phyloP scores from a whole-genome alignment of 2,329 filamentous ascomycete genomes.

The Basipetospora chlamydospora region DNA sequence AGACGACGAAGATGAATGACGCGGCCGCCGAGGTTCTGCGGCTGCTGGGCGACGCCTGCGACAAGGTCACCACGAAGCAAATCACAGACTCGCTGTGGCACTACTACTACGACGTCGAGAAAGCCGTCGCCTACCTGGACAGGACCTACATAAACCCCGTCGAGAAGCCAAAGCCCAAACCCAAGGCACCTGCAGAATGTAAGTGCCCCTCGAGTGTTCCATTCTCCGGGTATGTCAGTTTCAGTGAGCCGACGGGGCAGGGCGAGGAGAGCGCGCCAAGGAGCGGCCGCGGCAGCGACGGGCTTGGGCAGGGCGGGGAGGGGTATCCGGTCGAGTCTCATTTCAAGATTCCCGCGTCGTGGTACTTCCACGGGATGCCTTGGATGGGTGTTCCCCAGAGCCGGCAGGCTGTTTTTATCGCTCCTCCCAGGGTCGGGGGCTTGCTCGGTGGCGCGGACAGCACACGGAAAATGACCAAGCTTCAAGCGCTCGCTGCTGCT shows the following conservation, averaged over 20 bases:
- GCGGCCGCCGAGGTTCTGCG: conserved; percentile 53
- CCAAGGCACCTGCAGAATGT: conserved; percentile 29
- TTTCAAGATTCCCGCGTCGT: conserved; percentile 2
- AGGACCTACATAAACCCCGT: conserved; percentile 41
- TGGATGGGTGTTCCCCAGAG: conserved; percentile 63
- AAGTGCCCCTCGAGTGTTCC: conserved; percentile 14
- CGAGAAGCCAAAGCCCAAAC: conserved; percentile 21
- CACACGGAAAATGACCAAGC: conserved; percentile 66
- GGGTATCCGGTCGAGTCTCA: conserved; percentile 4
- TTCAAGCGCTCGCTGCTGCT: conserved; percentile 77
- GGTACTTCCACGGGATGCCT: conserved; percentile 70
- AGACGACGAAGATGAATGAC: conserved; percentile 33
- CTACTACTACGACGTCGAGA: conserved; percentile 87
- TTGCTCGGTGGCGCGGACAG: conserved; percentile 62
- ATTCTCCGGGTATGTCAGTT: too few relatives aligned
- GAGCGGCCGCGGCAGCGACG: conserved; percentile 7
- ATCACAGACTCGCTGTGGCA: conserved; percentile 89
- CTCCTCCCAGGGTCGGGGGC: conserved; percentile 43
- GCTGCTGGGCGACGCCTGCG: conserved; percentile 44
- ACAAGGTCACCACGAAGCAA: conserved; percentile 44
- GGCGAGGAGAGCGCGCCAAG: too few relatives aligned
- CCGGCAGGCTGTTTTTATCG: conserved; percentile 45
- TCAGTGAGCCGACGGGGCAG: not conserved
- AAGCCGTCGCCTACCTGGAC: conserved; percentile 66
- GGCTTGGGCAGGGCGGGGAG: conserved; percentile 2